Conservation (phyloP, 2,329 filamentous ascomycete species). For the Lachnellula subtilissima region DNA sequence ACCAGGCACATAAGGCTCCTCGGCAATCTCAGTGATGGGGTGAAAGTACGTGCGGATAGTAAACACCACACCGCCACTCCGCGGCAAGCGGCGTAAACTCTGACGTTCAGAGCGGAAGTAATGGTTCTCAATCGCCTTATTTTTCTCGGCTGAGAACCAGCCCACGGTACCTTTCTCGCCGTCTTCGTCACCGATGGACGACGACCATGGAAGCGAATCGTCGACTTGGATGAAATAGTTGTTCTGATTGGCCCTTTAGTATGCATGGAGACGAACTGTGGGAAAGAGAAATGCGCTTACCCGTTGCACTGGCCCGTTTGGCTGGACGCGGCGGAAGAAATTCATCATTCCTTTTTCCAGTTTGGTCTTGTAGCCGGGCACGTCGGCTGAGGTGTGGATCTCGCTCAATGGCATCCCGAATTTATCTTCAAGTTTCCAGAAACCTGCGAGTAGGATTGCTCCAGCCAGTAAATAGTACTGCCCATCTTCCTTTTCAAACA, state of each 20-base stretch:
- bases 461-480: conserved; percentile 79
- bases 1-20: conserved; percentile 70
- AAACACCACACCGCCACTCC: conserved; percentile 53
- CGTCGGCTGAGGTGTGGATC: conserved; percentile 73
- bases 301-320: conserved; percentile 54
- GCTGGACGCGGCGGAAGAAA: conserved; percentile 69
- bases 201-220: conserved; percentile 69
- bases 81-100: conserved; percentile 54
- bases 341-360: conserved; percentile 75
- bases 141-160: conserved; percentile 73
- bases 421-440: conserved; percentile 80
- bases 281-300: conserved; percentile 21
- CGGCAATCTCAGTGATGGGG: conserved; percentile 49
- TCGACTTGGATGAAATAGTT: conserved; percentile 91
- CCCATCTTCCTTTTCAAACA: conserved; percentile 72
- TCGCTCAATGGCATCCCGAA: conserved; percentile 72
- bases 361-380: conserved; percentile 67
- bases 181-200: conserved; percentile 72
- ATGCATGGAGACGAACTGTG: conserved; percentile 4
- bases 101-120: conserved; percentile 68
- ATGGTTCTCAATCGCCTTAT: conserved; percentile 67
- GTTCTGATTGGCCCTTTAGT: conserved; percentile 46
- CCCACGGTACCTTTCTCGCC: conserved; percentile 46
- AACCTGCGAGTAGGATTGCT: conserved; percentile 70
- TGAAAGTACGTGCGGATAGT: conserved; percentile 61